Evolutionary conservation across 1,284 basidiomycete genomes (phyloP), one percentile per base, ranked within the genome.

Genomic region (Trichosporon faecale): DNA sequence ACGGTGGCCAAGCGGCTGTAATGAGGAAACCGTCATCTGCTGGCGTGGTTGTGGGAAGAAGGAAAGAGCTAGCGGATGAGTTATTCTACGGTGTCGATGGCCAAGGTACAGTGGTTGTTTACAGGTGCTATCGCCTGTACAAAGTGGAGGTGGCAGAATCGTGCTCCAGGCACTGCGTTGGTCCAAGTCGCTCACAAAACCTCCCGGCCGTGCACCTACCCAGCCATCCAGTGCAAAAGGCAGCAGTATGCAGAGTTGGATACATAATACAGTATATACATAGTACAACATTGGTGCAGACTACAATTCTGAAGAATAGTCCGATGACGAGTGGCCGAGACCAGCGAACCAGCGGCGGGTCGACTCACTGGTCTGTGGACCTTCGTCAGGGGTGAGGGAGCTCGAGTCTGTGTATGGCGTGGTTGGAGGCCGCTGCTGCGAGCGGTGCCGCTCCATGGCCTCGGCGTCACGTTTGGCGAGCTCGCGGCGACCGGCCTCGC

Each of bases 401-500:
- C 37, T 37, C 9, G 63, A 40, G 21, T 64, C 63, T 16, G 37
- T 27, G 5, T 5, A 44, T 9, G 63, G 63, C 3, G 35, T 64
- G 35, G 14, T 12, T 21, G 35, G 11, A 8, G 35, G 37, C 2
- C 57, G 21, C 37, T 61, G 66, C 66, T 74, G 70, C 1, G 14
- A 64, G 6, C 21, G 68, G 31, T 74, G 68, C 1, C 70, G 73
- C 1, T 31, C 65, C 68, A 70, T 68, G 2, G 68, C 73, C 3
- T 57, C 68, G 1, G 55, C 25, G 21, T 76, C 68, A n/a, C 79
- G 71, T 18, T 67, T 66, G n/a, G 72, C 35, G 4, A 79, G 44
- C 66, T 77, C 79, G 0, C 72, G 69, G 3, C 80, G 69, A 2
- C 80, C 80, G 1, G 76, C 75, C 0, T 76, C 72, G 29, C 77